Evolutionary conservation across 441 rosid genomes (phyloP), one percentile per base, ranked within the genome.

Genomic region (Raphanus hybrid): DNA sequence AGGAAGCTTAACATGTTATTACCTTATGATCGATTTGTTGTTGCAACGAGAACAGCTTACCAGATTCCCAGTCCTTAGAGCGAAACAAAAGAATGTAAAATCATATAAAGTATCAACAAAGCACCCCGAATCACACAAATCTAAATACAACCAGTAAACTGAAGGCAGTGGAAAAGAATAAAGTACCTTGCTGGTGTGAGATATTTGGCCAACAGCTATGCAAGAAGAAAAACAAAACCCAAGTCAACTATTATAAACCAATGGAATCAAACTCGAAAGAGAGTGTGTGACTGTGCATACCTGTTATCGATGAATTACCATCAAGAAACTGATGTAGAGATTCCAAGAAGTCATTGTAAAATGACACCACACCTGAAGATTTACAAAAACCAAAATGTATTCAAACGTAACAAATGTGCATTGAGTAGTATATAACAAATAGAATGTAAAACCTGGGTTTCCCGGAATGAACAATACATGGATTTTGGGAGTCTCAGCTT

Each of bases 281-380:
- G 27, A 16, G 18, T 16, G 18, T 16, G 18, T 16, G 50, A 78
- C 29, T 20, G 3, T 23, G 1, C 9, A 57, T 83, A 84, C 98
- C 97, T 58, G 88, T 80, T 15, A 90, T 67, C 71, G 95, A 84
- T 5, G 84, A 94, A 75, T 32, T 71, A 66, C 92, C 94, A 67
- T 87, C 91, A 41, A 94, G 90, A 60, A 76, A 79, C 37, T 85
- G 86, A 70, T 82, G 77, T 9, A 94, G 74, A 14, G 92, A 89
- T 80, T 91, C 94, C 83, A 92, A 74, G 65, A 94, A 91, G 23
- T 89, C 92, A 78, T 87, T 90, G 85, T 94, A 94, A 82, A 83
- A 92, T 45, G 92, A 71, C 72, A 89, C 77, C 66, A 89, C 84
- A 23, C 97, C 97, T 94, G 78, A 55, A 55, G 60, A 55, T 55